Percentiles rank a stretch among this genome's conserved stretches.
Conservation (phyloP, 306 rosid species). For the Cucurbita moschata region DNA sequence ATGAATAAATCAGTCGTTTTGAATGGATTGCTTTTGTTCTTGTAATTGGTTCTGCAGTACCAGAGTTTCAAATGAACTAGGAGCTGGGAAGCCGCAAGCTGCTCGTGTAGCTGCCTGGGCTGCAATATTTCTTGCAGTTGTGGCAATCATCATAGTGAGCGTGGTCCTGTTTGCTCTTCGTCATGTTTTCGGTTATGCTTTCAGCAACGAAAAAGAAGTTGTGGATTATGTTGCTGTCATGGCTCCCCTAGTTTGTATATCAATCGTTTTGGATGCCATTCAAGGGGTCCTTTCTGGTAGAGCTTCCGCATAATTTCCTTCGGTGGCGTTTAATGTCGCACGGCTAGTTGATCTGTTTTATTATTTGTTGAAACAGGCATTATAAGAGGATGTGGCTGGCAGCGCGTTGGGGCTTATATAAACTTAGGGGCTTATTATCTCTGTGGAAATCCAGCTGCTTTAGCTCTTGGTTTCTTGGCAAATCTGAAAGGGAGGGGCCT, state of each 20-base stretch:
- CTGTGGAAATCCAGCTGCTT: conserved; percentile 61
- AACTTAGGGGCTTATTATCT: conserved; percentile 62
- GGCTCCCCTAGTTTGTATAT: conserved; percentile 49
- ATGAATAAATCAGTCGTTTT: neutral
- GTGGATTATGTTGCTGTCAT: conserved; percentile 49
- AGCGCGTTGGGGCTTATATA: conserved; percentile 49
- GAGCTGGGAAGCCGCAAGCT: conserved; percentile 46
- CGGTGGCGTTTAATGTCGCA: neutral
- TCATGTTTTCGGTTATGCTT: conserved; percentile 36
- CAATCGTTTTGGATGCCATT: conserved; percentile 41
- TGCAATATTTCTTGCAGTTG: conserved; percentile 22
- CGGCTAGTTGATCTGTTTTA: neutral
- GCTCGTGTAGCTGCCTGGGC: conserved; percentile 38
- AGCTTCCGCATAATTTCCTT: neutral
- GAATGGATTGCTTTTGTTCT: neutral
- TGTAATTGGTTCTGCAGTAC: conserved; percentile 23
- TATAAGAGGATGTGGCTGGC: conserved; percentile 79
- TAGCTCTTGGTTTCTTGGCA: conserved; percentile 32
- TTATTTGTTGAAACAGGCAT: conserved; percentile 21
- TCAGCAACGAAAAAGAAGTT: conserved; percentile 56
- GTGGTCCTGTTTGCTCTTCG: conserved; percentile 31
- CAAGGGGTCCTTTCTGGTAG: conserved; percentile 57
- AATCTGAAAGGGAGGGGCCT: conserved; percentile 48
- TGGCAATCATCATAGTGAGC: conserved; percentile 26
- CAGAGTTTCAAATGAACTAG: conserved; percentile 65